phyloP scores from a whole-genome alignment of 1,284 basidiomycete species.

The Cryptococcus jaspeensis region DNA sequence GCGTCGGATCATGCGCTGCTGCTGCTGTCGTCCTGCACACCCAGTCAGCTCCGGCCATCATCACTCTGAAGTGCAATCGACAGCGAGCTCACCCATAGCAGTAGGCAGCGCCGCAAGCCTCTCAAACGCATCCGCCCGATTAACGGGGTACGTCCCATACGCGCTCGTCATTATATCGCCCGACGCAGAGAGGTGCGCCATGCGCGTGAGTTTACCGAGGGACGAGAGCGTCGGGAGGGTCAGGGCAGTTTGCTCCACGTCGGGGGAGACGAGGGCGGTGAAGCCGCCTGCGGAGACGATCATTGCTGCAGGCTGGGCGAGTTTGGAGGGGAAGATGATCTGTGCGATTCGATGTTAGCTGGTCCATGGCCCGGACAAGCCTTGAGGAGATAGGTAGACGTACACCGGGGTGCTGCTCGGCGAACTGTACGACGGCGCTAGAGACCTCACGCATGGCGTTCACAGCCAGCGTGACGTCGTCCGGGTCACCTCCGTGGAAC shows the following conservation, averaged over 20 bases:
- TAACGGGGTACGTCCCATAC: neutral
- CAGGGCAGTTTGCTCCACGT: conserved; percentile 36
- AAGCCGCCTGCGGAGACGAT: conserved; percentile 31
- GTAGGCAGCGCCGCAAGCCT: conserved; percentile 31
- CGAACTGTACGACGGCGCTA: conserved; percentile 18
- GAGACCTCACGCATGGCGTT: conserved; percentile 29
- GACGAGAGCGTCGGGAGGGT: conserved; percentile 25
- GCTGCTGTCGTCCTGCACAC: conserved; percentile 42
- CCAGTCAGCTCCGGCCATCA: neutral
- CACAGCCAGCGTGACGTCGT: conserved; percentile 31
- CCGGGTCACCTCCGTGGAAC: conserved; percentile 36
- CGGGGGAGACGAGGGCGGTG: conserved; percentile 29
- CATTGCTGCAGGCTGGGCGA: conserved; percentile 27
- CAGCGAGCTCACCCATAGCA: conserved; percentile 25
- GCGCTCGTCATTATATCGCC: conserved; percentile 8
- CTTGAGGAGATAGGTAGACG: neutral
- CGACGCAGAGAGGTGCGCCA: conserved; percentile 21
- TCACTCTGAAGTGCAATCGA: neutral
- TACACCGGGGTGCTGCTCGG: conserved; percentile 19
- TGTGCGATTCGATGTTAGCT: too few species aligned
- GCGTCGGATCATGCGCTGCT: conserved; percentile 41
- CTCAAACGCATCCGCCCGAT: conserved; percentile 20
- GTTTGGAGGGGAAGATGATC: conserved; percentile 24
- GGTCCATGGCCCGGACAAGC: neutral
- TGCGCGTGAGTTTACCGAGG: conserved; percentile 25